phyloP scores from a whole-genome alignment of 1,284 basidiomycete genomes.

The Ustilago cynodontis region DNA sequence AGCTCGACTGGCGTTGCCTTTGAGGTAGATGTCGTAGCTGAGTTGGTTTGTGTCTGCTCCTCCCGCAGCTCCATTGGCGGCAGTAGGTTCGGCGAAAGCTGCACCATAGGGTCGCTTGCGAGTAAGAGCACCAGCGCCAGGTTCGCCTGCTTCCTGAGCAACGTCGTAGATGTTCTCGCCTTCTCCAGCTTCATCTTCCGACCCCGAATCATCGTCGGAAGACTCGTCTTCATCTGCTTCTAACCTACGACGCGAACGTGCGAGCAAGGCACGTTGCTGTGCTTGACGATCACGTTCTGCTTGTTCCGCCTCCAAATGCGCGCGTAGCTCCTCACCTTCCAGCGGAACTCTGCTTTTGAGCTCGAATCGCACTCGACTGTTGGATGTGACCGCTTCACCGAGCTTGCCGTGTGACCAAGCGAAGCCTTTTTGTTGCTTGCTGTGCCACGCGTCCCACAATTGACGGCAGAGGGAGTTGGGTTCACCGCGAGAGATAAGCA shows the following conservation, averaged over 20 bases:
- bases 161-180: conserved; percentile 73
- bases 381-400: conserved; percentile 77
- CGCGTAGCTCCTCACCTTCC: conserved; percentile 80
- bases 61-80: conserved; percentile 74
- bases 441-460: conserved; percentile 89
- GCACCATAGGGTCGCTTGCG: conserved; percentile 38
- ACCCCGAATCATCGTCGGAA: conserved; percentile 73
- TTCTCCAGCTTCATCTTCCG: conserved; percentile 75
- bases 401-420: conserved; percentile 87
- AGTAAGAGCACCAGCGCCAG: conserved; percentile 10
- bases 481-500: conserved; percentile 73
- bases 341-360: conserved; percentile 84
- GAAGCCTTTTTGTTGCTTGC: conserved; percentile 80
- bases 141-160: conserved; percentile 22
- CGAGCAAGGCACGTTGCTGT: conserved; percentile 83
- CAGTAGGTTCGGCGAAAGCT: conserved; percentile 28
- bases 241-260: conserved; percentile 84
- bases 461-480: conserved; percentile 82
- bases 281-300: conserved; percentile 85
- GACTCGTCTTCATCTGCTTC: conserved; percentile 77
- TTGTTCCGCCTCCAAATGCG: conserved; percentile 82
- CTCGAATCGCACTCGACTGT: conserved; percentile 71
- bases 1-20: conserved; percentile 85
- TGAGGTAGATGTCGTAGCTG: conserved; percentile 95
- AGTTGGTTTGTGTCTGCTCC: conserved; percentile 75